Percentiles rank a stretch among this genome's conserved stretches.
phyloP scores from a whole-genome alignment of 2,329 filamentous ascomycete genomes.

The Zymoseptoria crescenta region DNA sequence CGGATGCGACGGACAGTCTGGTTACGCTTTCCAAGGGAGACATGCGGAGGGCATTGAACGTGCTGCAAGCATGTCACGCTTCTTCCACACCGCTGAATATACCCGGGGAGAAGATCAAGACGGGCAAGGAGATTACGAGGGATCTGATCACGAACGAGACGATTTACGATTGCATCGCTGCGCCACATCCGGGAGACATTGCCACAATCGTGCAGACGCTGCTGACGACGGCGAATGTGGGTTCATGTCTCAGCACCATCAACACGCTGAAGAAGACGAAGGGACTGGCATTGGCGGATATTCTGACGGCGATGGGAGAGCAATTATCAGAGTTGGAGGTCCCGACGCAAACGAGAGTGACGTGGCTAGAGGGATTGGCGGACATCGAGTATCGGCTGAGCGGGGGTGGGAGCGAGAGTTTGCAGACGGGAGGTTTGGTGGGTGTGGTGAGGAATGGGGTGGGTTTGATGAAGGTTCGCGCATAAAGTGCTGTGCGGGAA shows the following conservation, averaged over 20 bases:
- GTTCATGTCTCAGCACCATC: constrained; percentile 78
- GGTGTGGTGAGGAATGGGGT: constrained; percentile 82
- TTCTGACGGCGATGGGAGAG: constrained; percentile 77
- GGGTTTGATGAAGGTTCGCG: constrained; percentile 53
- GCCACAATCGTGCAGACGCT: constrained; percentile 75
- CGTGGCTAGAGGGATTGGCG: constrained; percentile 84
- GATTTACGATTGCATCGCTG: constrained; percentile 96
- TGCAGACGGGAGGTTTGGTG: constrained; percentile 90
- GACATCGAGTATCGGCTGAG: constrained; percentile 89
- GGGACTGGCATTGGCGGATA: constrained; percentile 86
- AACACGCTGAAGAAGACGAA: constrained; percentile 79
- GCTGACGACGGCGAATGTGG: constrained; percentile 77
- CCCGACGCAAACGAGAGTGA: constrained; percentile 74
- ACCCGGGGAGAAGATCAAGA: constrained; percentile 39
- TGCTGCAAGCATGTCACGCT: constrained; percentile 92
- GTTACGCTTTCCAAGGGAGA: constrained; percentile 87
- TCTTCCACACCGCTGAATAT: constrained; percentile 60
- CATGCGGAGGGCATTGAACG: constrained; percentile 90
- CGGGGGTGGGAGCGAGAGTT: constrained; percentile 73
- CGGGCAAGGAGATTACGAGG: constrained; percentile 55
- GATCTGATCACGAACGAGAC: constrained; percentile 85
- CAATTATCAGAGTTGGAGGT: constrained; percentile 78
- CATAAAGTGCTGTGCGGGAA: not conserved
- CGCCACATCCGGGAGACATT: constrained; percentile 84
- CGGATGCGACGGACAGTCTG: constrained; percentile 72